These are phyloP conservation scores for Hypoxylon sp. DNA, from an alignment of 2,329 filamentous ascomycete genomes.

Conservation along the genomic window DNA sequence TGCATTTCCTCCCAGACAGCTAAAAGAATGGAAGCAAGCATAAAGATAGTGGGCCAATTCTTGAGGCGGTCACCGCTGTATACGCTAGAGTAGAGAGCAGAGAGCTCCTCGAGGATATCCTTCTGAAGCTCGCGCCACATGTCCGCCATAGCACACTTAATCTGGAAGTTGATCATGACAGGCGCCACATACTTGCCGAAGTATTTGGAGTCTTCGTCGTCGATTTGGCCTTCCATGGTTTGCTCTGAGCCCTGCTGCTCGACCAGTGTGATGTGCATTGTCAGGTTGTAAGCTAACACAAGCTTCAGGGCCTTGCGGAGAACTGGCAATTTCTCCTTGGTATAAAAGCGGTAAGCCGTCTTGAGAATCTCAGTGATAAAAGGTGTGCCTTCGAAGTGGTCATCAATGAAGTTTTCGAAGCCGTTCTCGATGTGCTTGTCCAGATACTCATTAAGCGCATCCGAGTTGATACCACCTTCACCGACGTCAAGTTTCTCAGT, in stretches of 20 bases:
- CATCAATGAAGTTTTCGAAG: constrained; percentile 93
- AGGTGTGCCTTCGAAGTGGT: constrained; percentile 94
- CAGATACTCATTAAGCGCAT: constrained; percentile 88
- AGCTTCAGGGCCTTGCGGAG: constrained; percentile 96
- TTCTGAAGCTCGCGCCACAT: constrained; percentile 99
- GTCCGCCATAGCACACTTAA: constrained; percentile 95
- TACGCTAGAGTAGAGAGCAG: constrained; percentile 92
- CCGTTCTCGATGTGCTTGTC: constrained; percentile 94
- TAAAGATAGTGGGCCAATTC: constrained; percentile 99
- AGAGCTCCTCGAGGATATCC: constrained; percentile 94
- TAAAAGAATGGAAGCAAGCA: constrained; percentile 91
- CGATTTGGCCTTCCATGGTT: constrained; percentile 82
- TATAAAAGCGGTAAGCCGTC: constrained; percentile 93
- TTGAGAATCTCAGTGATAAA: constrained; percentile 97
- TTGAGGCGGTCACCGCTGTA: constrained; percentile 98
- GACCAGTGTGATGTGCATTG: constrained; percentile 92
- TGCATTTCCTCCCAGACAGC: constrained; percentile 99
- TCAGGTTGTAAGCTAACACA: constrained; percentile 95
- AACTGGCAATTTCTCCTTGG: constrained; percentile 86
- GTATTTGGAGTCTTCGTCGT: constrained; percentile 87
- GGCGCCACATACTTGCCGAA: constrained; percentile 91
- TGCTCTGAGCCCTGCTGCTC: constrained; percentile 89
- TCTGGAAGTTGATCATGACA: constrained; percentile 99
- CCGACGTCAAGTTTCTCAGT: constrained; percentile 92
- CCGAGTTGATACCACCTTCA: constrained; percentile 84